Conservation (phyloP, 1,139 yeast genomes). For the Candida dubliniensis region DNA sequence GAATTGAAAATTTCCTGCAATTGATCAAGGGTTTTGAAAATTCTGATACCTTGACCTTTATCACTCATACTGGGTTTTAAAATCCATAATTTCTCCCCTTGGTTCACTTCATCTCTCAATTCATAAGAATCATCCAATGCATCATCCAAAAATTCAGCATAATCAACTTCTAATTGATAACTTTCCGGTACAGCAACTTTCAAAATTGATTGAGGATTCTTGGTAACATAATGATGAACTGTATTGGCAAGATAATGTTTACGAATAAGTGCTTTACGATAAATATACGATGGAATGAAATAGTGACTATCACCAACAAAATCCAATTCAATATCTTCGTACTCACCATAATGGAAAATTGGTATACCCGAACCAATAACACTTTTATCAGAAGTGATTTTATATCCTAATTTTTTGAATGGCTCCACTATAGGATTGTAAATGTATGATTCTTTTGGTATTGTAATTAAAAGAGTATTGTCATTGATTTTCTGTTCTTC, state of each 20-base stretch:
- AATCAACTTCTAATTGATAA: slow-evolving; percentile 84
- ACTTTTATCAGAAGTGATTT: slow-evolving; percentile 26
- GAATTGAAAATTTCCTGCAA: slow-evolving; percentile 80
- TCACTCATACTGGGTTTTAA: slow-evolving; percentile 97
- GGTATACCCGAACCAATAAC: slow-evolving; percentile 19
- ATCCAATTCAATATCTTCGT: slow-evolving; percentile 85
- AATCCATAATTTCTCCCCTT: slow-evolving; percentile 73
- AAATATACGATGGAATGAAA: slow-evolving; percentile 76
- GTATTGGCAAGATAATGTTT: slow-evolving; percentile 87
- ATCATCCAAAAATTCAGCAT: slow-evolving; percentile 94
- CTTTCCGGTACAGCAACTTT: slow-evolving; percentile 67
- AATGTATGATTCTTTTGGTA: slow-evolving; percentile 51
- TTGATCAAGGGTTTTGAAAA: slow-evolving; percentile 76
- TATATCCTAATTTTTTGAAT: slow-evolving; percentile 30
- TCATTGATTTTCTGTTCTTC: slow-evolving; percentile 1
- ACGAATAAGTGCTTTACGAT: slow-evolving; percentile 82
- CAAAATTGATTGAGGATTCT: slow-evolving; percentile 69
- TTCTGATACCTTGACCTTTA: slow-evolving; percentile 90
- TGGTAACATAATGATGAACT: slow-evolving; percentile 67
- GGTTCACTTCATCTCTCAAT: slow-evolving; percentile 71
- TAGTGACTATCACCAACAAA: slow-evolving; percentile 48
- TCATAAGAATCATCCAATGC: slow-evolving; percentile 91
- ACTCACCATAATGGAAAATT: slow-evolving; percentile 81
- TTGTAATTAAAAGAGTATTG: slow-evolving; percentile 29
- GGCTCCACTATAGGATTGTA: slow-evolving; percentile 54